A percentile compares a stretch with the other conserved stretches of the same genome.
Evolutionary conservation across 768 basidiomycete genomes (phyloP).

Genomic region (Agaricus blazei): DNA sequence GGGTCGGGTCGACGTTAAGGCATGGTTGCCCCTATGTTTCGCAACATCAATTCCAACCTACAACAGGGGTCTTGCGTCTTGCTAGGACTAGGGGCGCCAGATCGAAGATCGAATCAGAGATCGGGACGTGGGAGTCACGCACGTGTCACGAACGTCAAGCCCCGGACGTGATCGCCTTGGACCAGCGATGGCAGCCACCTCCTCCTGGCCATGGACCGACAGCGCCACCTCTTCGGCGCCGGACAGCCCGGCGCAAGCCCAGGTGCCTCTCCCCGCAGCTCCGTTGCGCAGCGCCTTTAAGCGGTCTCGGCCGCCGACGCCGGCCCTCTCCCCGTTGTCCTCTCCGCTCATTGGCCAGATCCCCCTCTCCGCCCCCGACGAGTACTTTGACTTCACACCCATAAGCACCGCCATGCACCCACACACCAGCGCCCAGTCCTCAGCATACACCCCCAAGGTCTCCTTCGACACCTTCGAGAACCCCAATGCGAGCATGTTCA

Average conservation of each 20-base stretch:
- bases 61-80: too few species aligned
- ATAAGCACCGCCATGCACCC: constrained; percentile 7
- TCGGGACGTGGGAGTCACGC: too few species aligned
- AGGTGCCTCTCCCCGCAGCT: constrained; percentile 12
- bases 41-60: too few species aligned
- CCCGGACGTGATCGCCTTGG: too few species aligned
- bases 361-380: constrained; percentile 3
- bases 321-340: constrained; percentile 11
- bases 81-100: too few species aligned
- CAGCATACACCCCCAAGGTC: constrained; percentile 60
- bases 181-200: neutral
- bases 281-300: constrained; percentile 15
- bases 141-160: too few species aligned
- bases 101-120: too few species aligned
- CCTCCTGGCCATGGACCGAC: neutral
- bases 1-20: too few species aligned
- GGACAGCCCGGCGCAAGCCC: constrained; percentile 11
- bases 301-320: constrained; percentile 10
- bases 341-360: constrained; percentile 10
- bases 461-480: constrained; percentile 90
- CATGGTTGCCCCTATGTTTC: too few species aligned
- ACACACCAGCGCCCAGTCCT: constrained; percentile 9
- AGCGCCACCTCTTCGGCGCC: constrained; percentile 2
- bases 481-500: constrained; percentile 76
- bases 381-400: constrained; percentile 10